A percentile compares a stretch with the other conserved stretches of the same genome.
These are phyloP conservation scores for Leptographium procerum DNA, from an alignment of 2,329 filamentous ascomycete genomes.

Conservation along the genomic window DNA sequence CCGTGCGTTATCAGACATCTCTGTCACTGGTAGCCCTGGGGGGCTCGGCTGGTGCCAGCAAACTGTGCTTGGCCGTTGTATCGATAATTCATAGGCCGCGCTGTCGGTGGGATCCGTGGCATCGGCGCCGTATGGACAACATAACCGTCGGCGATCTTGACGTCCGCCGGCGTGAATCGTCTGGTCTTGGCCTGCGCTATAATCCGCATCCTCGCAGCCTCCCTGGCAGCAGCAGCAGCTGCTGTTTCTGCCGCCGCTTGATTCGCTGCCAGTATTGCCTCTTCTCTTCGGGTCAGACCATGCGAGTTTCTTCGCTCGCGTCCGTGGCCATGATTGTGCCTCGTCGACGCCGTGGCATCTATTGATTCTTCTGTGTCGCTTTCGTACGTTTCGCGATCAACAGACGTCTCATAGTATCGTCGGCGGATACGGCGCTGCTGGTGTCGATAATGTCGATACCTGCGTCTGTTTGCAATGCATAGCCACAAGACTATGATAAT, in stretches of 20 bases:
- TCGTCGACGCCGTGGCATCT: not conserved
- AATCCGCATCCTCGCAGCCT: not conserved
- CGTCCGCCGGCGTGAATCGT: not conserved
- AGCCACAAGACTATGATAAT: conserved; percentile 22
- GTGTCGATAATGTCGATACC: not conserved
- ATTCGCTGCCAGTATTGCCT: not conserved
- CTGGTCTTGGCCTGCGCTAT: not conserved
- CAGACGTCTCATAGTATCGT: not conserved
- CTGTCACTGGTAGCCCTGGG: not conserved
- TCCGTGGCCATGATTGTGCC: not conserved
- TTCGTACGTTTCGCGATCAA: not conserved
- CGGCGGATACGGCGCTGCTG: not conserved
- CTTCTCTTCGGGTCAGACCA: not conserved
- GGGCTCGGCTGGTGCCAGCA: not conserved
- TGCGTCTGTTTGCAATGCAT: conserved; percentile 15
- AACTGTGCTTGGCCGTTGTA: not conserved
- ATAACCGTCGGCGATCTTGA: not conserved
- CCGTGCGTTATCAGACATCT: not conserved
- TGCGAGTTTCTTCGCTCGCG: not conserved
- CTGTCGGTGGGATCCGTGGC: conserved; percentile 9
- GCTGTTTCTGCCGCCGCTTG: not conserved
- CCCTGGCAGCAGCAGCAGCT: not conserved
- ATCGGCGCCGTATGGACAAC: conserved; percentile 10
- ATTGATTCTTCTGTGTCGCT: not conserved
- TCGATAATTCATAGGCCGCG: not conserved